Percentiles rank a stretch among this genome's conserved stretches.
phyloP scores from a whole-genome alignment of 352 stramenopile species.

The Phytophthora pinifolia region DNA sequence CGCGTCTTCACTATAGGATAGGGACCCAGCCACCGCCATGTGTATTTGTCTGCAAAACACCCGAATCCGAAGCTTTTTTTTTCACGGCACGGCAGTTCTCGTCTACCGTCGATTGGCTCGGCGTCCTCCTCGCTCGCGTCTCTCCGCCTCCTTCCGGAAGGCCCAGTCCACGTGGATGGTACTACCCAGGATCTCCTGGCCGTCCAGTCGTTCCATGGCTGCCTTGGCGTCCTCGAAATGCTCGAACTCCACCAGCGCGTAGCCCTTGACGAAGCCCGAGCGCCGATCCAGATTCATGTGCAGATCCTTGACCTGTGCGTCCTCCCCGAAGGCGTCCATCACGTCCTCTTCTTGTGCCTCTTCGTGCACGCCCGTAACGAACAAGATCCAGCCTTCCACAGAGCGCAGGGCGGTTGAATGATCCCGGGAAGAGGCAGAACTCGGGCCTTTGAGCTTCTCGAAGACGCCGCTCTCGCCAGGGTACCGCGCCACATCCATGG shows the following conservation, averaged over 20 bases:
- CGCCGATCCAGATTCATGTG: constrained; percentile 95
- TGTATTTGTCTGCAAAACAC: no score
- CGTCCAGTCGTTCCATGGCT: constrained; percentile 93
- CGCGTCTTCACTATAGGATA: constrained; percentile 77
- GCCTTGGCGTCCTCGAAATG: constrained; percentile 90
- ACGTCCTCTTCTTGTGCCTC: constrained; percentile 97
- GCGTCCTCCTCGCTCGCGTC: constrained; percentile 32
- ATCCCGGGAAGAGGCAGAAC: constrained; percentile 15
- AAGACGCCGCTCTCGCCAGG: constrained; percentile 74
- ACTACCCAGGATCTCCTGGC: constrained; percentile 88
- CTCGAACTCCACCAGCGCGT: constrained; percentile 94
- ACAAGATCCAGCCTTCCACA: constrained; percentile 97
- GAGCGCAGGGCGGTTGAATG: constrained; percentile 70
- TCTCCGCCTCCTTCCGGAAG: constrained; percentile 71
- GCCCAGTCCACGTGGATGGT: constrained; percentile 94
- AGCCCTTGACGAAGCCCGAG: constrained; percentile 96
- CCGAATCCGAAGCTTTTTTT: not conserved
- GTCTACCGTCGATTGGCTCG: constrained; percentile 54
- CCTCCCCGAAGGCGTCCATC: constrained; percentile 94
- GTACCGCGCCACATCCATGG: constrained; percentile 80
- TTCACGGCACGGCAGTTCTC: not conserved
- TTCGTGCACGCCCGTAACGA: constrained; percentile 95
- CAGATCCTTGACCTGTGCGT: constrained; percentile 95
- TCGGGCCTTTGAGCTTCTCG: constrained; percentile 55
- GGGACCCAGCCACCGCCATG: not conserved